Conservation (phyloP, 257 asterid species). For the Nicotiana benthamiana region DNA sequence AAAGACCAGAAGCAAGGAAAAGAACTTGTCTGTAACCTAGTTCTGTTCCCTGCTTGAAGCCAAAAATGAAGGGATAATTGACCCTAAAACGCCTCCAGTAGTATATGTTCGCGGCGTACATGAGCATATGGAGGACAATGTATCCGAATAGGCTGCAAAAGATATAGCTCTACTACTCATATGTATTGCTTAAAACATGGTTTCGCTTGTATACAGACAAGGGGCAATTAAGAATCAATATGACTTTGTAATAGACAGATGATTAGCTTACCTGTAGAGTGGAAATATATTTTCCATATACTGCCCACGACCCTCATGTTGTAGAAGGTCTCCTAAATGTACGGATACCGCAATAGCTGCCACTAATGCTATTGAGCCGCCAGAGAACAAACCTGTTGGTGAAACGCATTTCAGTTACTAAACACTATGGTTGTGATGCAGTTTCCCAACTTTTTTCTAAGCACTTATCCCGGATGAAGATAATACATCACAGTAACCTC, state of each 20-base stretch:
- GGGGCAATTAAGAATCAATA: background rate
- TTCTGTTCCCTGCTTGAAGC: conserved; percentile 60
- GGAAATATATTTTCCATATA: conserved; percentile 77
- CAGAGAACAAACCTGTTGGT: conserved; percentile 56
- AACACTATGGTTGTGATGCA: background rate
- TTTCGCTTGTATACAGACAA: background rate
- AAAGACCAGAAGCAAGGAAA: conserved; percentile 68
- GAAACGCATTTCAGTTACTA: background rate
- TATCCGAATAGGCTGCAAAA: conserved; percentile 53
- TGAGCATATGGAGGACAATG: conserved; percentile 69
- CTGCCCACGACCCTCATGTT: conserved; percentile 24
- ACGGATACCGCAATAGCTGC: conserved; percentile 33
- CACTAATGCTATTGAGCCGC: conserved; percentile 63
- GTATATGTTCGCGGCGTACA: conserved; percentile 51
- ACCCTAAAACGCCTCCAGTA: conserved; percentile 65
- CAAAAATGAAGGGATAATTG: conserved; percentile 73
- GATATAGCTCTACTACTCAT: background rate
- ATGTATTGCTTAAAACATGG: background rate
- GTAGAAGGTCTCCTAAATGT: conserved; percentile 46
- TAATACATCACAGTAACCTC: background rate
- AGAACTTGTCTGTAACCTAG: conserved; percentile 64
- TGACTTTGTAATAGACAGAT: background rate
- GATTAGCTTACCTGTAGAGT: conserved; percentile 52
- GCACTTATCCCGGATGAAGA: background rate
- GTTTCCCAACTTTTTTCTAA: too few relatives aligned